Evolutionary conservation across 2,329 filamentous ascomycete species (phyloP), one percentile per base, ranked within the genome.

Genomic region (Byssochlamys sp.): DNA sequence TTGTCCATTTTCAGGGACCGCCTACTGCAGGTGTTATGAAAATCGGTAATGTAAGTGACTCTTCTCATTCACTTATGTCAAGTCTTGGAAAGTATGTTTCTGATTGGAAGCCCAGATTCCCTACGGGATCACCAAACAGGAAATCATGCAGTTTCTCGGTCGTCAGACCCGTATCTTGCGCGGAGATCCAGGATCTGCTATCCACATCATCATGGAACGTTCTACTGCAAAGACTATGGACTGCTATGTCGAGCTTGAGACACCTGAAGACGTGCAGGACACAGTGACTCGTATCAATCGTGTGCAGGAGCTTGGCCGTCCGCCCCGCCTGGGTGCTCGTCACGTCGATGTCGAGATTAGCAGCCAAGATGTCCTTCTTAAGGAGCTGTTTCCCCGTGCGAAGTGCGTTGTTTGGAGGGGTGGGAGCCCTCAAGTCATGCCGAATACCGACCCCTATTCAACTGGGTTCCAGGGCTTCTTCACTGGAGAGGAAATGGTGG

Each of bases 141-240:
- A 82, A 61, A 74, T 82, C 33, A 63, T 73, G 19, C 75, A 77
- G 54, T 76, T 78, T 62, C 69, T 78, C 52, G 77, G 77, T 56
- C 74, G 73, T 51, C 70, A 72, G 60, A 73, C 77, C 35, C 69
- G 70, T 14, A 64, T 77, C 35, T 62, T 78, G 19, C 62, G 66
- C 4, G 61, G 69, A 4, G 63, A 69, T 4, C 60, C 70, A 19
- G 79, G 77, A 28, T 76, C 71, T 50, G 71, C 78, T 0, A 71
- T 81, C n/a, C 80, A 82, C 61, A 80, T 83, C 60, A 78, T 82
- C 58, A 82, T 82, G 80, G 80, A 83, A 60, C 78, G 80, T 25
- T 75, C 77, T 25, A 81, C 79, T n/a, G 79, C 77, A 19, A 82
- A 82, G 70, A 82, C 80, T 0, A 79, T 79, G 74, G 79, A 81